phyloP scores from a whole-genome alignment of 225 moss, liverwort and hornwort genomes.

The Marchantia paleacea region DNA sequence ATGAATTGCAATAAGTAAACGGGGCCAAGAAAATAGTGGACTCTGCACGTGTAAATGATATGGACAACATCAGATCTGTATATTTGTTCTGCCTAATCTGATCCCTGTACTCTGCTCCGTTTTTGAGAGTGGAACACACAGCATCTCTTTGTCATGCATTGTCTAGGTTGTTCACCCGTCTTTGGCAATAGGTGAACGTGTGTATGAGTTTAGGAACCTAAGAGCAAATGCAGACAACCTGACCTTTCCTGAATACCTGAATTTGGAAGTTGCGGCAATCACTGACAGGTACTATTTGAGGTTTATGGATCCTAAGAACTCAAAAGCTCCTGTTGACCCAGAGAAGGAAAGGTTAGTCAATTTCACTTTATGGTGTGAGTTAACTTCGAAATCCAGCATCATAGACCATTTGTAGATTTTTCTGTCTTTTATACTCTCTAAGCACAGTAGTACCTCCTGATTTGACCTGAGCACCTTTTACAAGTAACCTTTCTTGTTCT shows the following conservation, averaged over 20 bases:
- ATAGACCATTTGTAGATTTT: too few species aligned
- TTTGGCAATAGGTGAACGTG: background rate
- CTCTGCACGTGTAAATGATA: background rate
- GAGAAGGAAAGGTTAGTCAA: conserved; percentile 68
- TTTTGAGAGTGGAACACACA: background rate
- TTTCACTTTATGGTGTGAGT: background rate
- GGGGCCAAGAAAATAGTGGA: background rate
- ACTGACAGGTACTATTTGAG: conserved; percentile 85
- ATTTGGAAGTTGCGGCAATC: background rate
- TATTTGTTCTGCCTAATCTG: background rate
- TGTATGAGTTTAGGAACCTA: background rate
- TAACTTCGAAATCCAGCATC: background rate
- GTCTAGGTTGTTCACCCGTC: background rate
- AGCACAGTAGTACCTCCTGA: background rate
- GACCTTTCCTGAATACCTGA: background rate
- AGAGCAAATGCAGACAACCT: background rate
- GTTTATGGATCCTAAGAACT: conserved; percentile 91
- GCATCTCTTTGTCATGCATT: background rate
- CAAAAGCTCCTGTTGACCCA: conserved; percentile 64
- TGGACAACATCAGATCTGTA: background rate
- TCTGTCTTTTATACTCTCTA: background rate
- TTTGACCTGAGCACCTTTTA: background rate
- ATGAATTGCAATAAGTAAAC: background rate
- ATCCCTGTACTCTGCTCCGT: background rate
- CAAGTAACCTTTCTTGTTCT: too few species aligned